A percentile compares a stretch with the other conserved stretches of the same genome.
These are phyloP conservation scores for Mortierella sp. DNA, from an alignment of 371 early-diverging fungal species.

Conservation along the genomic window DNA sequence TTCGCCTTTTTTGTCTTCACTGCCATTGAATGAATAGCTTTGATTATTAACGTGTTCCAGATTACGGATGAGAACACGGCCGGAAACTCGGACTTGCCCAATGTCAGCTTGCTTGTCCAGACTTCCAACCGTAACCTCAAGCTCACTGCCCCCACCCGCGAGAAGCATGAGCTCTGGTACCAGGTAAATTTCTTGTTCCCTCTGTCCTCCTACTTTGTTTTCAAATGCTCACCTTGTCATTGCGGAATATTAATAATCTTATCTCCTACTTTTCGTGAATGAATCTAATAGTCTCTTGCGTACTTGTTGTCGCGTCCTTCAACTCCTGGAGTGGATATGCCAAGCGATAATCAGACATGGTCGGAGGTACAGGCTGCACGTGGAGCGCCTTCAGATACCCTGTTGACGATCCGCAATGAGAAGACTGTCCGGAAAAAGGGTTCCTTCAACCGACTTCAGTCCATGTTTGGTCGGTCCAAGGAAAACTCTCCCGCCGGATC, in stretches of 20 bases:
- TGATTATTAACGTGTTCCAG: conserved; percentile 71
- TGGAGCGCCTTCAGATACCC: conserved; percentile 33
- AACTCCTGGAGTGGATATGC: conserved; percentile 35
- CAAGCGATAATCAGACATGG: conserved; percentile 54
- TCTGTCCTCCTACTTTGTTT: not conserved
- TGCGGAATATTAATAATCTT: not conserved
- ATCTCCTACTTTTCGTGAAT: not conserved
- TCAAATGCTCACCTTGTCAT: no score
- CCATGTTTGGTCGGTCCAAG: conserved; percentile 53
- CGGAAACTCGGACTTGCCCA: conserved; percentile 63
- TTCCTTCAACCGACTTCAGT: conserved; percentile 44
- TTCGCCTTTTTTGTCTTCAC: not conserved
- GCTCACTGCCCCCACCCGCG: conserved; percentile 75
- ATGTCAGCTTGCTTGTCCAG: conserved; percentile 76
- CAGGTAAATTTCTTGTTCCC: conserved; percentile 44
- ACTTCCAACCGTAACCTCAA: conserved; percentile 79
- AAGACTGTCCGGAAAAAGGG: conserved; percentile 52
- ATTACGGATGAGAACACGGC: conserved; percentile 63
- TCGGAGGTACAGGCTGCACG: conserved; percentile 52
- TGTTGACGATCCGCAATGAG: conserved; percentile 48
- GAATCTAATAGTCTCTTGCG: conserved; percentile 28
- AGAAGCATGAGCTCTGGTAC: conserved; percentile 81
- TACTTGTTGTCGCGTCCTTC: conserved; percentile 53
- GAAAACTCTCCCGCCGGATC: conserved; percentile 39
- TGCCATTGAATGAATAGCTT: conserved; percentile 31